Conservation (phyloP, 805 yeast genomes). For the Teunomyces cretensis region DNA sequence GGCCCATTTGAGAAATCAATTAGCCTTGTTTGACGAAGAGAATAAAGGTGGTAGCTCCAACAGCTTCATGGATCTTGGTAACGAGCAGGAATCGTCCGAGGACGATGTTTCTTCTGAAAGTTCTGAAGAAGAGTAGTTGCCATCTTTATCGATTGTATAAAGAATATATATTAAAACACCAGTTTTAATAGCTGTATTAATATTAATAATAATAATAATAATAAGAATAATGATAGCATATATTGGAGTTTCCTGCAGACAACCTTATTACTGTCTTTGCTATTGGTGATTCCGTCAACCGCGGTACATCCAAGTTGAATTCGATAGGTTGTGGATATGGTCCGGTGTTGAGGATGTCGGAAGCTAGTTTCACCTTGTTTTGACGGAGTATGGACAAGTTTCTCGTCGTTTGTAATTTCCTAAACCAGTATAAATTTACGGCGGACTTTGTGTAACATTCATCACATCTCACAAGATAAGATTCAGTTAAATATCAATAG, state of each 20-base stretch:
- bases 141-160: constrained; percentile 5
- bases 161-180: constrained; percentile 1
- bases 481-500: too few species aligned
- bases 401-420: background rate
- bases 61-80: constrained; percentile 30
- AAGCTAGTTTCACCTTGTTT: too few species aligned
- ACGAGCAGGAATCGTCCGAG: constrained; percentile 45
- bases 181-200: constrained; percentile 2
- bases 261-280: background rate
- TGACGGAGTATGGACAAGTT: too few species aligned
- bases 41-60: constrained; percentile 12
- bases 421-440: background rate
- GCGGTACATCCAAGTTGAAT: background rate
- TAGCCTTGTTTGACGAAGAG: constrained; percentile 44
- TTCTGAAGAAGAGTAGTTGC: constrained; percentile 64
- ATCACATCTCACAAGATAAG: background rate
- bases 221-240: background rate
- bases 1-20: constrained; percentile 59
- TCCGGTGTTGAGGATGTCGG: too few species aligned
- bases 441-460: constrained; percentile 1
- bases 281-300: too few species aligned
- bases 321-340: too few species aligned
- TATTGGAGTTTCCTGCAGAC: background rate
- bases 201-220: background rate
- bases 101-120: constrained; percentile 59